Conservation (phyloP, 2,329 filamentous ascomycete species). For the Dothistroma pini region DNA sequence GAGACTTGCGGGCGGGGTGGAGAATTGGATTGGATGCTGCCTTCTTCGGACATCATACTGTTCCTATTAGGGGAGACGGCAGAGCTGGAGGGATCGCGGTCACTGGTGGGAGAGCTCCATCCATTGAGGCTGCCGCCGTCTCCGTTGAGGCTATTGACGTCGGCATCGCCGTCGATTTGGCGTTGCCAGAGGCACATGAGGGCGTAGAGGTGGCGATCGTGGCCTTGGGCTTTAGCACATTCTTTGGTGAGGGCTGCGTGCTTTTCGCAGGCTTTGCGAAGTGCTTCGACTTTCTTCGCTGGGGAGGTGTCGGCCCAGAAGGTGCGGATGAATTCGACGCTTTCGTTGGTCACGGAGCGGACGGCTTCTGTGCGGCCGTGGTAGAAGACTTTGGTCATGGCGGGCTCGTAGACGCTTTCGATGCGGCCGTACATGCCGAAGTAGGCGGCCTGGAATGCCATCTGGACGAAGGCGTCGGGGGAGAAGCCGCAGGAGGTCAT, state of each 20-base stretch:
- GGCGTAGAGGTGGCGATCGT: conserved; percentile 89
- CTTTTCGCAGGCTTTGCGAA: conserved; percentile 77
- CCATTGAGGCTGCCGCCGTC: conserved; percentile 59
- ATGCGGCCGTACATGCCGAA: conserved; percentile 92
- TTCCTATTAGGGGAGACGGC: conserved; percentile 54
- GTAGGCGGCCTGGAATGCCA: conserved; percentile 98
- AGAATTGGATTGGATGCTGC: conserved; percentile 35
- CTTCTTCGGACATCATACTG: conserved; percentile 51
- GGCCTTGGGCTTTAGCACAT: conserved; percentile 85
- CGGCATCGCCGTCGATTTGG: conserved; percentile 69
- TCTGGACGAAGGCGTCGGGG: conserved; percentile 95
- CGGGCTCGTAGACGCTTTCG: conserved; percentile 94
- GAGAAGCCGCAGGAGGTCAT: conserved; percentile 97
- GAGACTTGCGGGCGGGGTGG: conserved; percentile 50
- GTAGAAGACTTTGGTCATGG: conserved; percentile 93
- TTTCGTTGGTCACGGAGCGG: conserved; percentile 76
- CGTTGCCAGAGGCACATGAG: conserved; percentile 94
- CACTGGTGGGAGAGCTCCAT: conserved; percentile 47
- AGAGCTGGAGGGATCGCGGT: conserved; percentile 44
- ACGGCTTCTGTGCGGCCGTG: conserved; percentile 95
- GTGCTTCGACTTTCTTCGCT: conserved; percentile 77
- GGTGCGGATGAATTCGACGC: conserved; percentile 81
- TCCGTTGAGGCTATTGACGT: conserved; percentile 26
- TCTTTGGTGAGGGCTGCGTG: conserved; percentile 77
- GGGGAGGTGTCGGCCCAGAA: conserved; percentile 93